Base-by-base conservation (phyloP, 768 basidiomycete genomes). In the Dictyophora rubrovolvata region DNA sequence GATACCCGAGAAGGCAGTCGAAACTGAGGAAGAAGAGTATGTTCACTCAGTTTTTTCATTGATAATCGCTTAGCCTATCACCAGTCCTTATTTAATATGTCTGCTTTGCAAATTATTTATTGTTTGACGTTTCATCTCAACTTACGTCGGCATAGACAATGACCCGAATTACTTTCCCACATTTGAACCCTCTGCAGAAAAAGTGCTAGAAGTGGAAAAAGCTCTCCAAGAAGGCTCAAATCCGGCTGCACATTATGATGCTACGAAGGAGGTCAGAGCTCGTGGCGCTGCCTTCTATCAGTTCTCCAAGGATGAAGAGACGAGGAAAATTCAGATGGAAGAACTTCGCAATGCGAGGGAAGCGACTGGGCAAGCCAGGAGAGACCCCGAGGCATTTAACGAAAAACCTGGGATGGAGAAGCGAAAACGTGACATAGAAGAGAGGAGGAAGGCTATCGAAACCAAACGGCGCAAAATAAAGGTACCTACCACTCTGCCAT, bases 221-320 rank as follows among this genome's bases (percentile, higher is more conserved):
- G 80, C 82, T 16, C 74, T 81, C 46, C 79, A 84, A 1, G 89
- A 93, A 63, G 77, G 80, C 36, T 79, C 85, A 62, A 87, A 85
- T 50, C 88, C 87, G 7, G 76, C 79, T 11, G 70, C 77, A 2
- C 92, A 96, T 69, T 99, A 91, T 68, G 89, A 97, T 68, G 81
- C 90, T 0, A 77, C 81, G 0, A 74, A 72, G 54, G 95, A 99
- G 71, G 84, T 88, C 18, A 88, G 96, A 16, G 82, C 87, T 12
- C 87, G 86, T 69, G 96, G 89, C 48, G 94, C 95, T 1, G 93
- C 83, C 0, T 91, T 88, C 72, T 96, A 95, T 70, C 87, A 90
- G 68, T 94, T 98, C 71, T 90, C 91, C 12, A 79, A 69, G 2
- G 92, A 96, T 64, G 90, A 93, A 66, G 87, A 89, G 63, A 82